These are phyloP conservation scores for Solanum hybrid DNA, from an alignment of 305 asterid species.

Conservation along the genomic window DNA sequence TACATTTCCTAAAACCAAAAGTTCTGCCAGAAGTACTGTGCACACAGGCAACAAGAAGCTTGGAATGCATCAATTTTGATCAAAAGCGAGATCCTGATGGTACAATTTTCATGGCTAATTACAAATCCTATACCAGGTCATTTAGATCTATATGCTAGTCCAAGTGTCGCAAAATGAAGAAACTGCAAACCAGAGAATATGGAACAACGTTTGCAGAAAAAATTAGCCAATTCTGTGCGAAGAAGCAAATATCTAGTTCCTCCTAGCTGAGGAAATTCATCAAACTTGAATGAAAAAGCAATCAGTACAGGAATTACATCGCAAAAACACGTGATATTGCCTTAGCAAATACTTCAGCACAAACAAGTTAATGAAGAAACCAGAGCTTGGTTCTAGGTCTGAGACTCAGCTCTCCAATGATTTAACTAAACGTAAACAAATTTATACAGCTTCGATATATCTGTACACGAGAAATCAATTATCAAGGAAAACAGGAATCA, in stretches of 20 bases:
- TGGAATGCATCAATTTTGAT: neutral
- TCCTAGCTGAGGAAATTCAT: neutral
- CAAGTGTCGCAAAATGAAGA: neutral
- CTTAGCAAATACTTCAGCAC: neutral
- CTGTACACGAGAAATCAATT: neutral
- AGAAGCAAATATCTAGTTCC: neutral
- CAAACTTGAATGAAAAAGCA: neutral
- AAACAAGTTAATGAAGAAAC: neutral
- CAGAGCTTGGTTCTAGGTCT: neutral
- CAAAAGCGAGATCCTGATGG: neutral
- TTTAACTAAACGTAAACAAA: neutral
- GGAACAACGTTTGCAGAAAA: neutral
- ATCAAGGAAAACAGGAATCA: neutral
- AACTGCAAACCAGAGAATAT: neutral
- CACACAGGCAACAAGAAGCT: neutral
- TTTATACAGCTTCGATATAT: neutral
- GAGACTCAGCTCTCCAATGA: neutral
- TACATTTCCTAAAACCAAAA: neutral
- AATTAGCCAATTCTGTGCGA: neutral
- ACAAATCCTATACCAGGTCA: neutral
- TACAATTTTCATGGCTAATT: neutral
- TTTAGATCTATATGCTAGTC: neutral
- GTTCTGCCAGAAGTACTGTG: neutral
- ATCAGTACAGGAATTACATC: neutral
- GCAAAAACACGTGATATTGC: neutral